Percentiles rank a stretch among this genome's conserved stretches.
These are phyloP conservation scores for Linnemannia zychae DNA, from an alignment of 192 early-diverging fungal species.

Conservation along the genomic window DNA sequence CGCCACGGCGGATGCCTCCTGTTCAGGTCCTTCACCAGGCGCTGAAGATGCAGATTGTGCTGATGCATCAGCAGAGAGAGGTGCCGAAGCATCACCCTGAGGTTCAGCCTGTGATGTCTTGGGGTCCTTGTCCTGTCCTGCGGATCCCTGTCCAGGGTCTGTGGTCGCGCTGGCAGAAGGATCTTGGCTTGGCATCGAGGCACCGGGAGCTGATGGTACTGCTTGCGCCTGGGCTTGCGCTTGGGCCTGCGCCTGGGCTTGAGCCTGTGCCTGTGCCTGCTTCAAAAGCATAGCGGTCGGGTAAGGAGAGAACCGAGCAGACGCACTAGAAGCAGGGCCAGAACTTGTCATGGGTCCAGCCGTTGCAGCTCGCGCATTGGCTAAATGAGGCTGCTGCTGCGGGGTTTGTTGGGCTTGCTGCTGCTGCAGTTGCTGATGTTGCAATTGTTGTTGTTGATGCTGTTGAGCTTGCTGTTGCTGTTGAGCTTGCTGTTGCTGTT, in stretches of 20 bases:
- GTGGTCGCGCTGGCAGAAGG: background rate
- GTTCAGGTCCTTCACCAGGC: background rate
- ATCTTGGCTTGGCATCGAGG: background rate
- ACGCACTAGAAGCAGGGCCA: constrained; percentile 22
- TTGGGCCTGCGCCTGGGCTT: constrained; percentile 22
- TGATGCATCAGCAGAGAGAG: background rate
- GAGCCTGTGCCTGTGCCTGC: constrained; percentile 35
- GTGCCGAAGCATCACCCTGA: constrained; percentile 8
- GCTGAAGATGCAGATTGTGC: background rate
- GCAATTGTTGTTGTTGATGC: constrained; percentile 34
- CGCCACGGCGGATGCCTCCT: background rate
- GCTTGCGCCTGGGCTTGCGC: constrained; percentile 24
- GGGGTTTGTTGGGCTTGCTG: constrained; percentile 36
- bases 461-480: constrained; percentile 41
- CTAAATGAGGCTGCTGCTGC: constrained; percentile 33
- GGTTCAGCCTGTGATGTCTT: constrained; percentile 7
- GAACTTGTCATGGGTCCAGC: constrained; percentile 23
- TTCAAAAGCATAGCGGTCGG: constrained; percentile 50
- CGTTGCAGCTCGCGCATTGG: constrained; percentile 13
- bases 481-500: constrained; percentile 41
- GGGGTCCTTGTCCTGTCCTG: constrained; percentile 4
- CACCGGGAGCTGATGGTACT: constrained; percentile 4
- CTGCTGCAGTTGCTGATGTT: constrained; percentile 26
- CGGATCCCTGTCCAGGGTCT: background rate
- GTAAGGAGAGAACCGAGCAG: constrained; percentile 38